Base-by-base conservation (phyloP, 2,329 filamentous ascomycete genomes). In the Dissoconium aciculare region DNA sequence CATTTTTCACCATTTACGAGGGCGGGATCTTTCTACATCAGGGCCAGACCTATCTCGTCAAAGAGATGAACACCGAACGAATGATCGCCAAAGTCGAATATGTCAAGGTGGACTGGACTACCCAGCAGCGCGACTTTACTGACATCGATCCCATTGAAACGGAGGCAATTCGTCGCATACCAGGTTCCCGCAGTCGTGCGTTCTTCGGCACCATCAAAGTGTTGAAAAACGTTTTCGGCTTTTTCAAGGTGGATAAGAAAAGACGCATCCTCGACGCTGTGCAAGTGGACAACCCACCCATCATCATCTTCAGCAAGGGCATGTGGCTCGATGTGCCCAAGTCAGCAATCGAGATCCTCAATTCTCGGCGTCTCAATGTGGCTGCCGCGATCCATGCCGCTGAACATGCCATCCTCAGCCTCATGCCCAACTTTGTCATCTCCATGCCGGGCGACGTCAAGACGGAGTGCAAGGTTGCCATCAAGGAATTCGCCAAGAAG, bases 1-100 rank as follows among this genome's bases (percentile, higher is more conserved):
- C 87, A 1, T 87, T 83, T 43, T 95, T 93, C 56, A 93, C 84
- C 1, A 70, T 98, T 36, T 98, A 98, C 54, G 87, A 95, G 53
- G 89, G 89, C 9, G 89, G 83, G 26, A 94, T 98, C 39, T 98
- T 92, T 58, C 64, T 98, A 4, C 89, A 98, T 47, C 89, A 98
- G 57, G 89, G 89, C n/a, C 74, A 74, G 40, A 87, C 78, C 1
- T 98, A 93, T 50, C 67, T 95, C 2, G 81, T 98, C 31, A 79
- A 83, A 44, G 84, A 95, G 45, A 85, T 95, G 48, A 71, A 71
- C 39, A 77, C 80, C 1, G 81, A 89, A 17, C 69, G 69, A 37
- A 76, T 75, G 48, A 75, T 94, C 43, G 89, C 89, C 4, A 79
- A 79, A 42, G 89, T 98, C 3, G 78, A 89, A 54, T 71, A 72